phyloP scores from a whole-genome alignment of 371 early-diverging fungal species.

The Rhizopus arrhizus region DNA sequence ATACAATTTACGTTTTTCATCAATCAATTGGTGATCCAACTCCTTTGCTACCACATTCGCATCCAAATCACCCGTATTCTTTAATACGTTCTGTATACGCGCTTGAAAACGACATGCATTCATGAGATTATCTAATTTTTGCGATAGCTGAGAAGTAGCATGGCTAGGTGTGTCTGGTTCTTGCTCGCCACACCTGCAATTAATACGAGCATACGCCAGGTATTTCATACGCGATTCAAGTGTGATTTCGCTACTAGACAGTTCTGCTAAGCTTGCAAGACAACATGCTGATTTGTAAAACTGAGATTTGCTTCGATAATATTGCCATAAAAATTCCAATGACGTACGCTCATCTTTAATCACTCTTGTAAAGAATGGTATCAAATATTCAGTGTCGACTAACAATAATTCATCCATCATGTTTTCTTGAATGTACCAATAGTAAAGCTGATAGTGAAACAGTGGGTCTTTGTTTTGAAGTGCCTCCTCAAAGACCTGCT shows the following conservation, averaged over 20 bases:
- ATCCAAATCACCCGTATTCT: neutral
- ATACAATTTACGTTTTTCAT: neutral
- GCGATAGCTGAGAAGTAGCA: neutral
- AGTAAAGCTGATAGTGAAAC: slow-evolving; percentile 73
- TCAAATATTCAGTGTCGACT: slow-evolving; percentile 59
- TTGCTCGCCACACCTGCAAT: slow-evolving; percentile 61
- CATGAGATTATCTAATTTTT: neutral
- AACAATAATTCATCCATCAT: slow-evolving; percentile 34
- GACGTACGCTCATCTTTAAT: slow-evolving; percentile 49
- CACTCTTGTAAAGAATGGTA: slow-evolving; percentile 66
- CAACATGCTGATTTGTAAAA: slow-evolving; percentile 70
- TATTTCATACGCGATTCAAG: slow-evolving; percentile 67
- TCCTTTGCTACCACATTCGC: neutral
- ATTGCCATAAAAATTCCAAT: slow-evolving; percentile 75
- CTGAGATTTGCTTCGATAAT: slow-evolving; percentile 65
- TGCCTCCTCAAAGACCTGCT: slow-evolving; percentile 43
- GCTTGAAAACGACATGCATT: neutral
- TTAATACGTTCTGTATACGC: slow-evolving; percentile 3
- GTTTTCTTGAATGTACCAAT: slow-evolving; percentile 61
- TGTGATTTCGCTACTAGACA: slow-evolving; percentile 27
- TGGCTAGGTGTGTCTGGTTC: neutral
- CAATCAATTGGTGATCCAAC: neutral
- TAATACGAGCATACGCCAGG: slow-evolving; percentile 71
- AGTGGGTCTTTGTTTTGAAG: slow-evolving; percentile 56
- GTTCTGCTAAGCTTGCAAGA: slow-evolving; percentile 63